phyloP scores from a whole-genome alignment of 306 rosid species.

The Prosopis cineraria region DNA sequence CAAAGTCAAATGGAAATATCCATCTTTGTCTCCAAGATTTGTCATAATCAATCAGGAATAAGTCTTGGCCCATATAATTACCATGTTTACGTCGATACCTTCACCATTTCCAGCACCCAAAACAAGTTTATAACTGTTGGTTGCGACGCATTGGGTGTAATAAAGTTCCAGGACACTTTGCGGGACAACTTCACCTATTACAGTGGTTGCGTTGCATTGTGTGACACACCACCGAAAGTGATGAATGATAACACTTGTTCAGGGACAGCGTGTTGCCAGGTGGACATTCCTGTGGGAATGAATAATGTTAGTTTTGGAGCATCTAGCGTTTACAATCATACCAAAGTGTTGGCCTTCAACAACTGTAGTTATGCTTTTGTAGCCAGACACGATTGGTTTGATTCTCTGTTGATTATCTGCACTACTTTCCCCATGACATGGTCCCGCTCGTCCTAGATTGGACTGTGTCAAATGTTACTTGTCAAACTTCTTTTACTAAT shows the following conservation, averaged over 20 bases:
- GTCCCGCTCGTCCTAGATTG: background rate
- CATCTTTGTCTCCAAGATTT: too few species aligned
- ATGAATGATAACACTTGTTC: background rate
- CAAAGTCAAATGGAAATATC: background rate
- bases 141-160: conserved; percentile 21
- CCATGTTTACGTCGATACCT: too few species aligned
- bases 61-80: too few species aligned
- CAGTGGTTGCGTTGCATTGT: conserved; percentile 18
- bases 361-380: conserved; percentile 33
- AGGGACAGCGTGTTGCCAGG: conserved; percentile 30
- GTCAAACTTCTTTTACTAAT: background rate
- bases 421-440: background rate
- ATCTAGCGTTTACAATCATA: rapidly evolving
- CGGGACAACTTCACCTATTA: background rate
- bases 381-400: conserved; percentile 25
- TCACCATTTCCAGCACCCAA: background rate
- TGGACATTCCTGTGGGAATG: conserved; percentile 26
- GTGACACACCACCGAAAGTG: background rate
- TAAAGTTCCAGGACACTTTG: background rate
- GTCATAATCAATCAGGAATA: too few species aligned
- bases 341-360: background rate
- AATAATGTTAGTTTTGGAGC: rapidly evolving
- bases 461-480: background rate
- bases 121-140: conserved; percentile 31
- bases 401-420: background rate